Percentiles rank a stretch among this genome's conserved stretches.
Conservation (phyloP, 495 filamentous ascomycete species). For the Aspergillus sparsus region DNA sequence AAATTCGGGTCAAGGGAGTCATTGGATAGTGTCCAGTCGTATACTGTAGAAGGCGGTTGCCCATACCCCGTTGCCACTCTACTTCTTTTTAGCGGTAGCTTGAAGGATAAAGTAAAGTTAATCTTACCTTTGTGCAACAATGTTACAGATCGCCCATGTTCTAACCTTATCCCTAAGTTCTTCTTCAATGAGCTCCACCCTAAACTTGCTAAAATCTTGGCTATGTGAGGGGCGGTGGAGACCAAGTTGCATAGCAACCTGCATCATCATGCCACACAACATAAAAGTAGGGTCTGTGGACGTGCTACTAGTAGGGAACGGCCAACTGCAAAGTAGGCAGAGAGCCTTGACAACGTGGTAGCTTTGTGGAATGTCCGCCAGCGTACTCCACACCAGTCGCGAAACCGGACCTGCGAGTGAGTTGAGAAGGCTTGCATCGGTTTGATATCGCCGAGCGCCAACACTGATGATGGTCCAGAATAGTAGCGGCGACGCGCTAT, state of each 20-base stretch:
- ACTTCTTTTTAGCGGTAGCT: background rate
- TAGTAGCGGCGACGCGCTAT: slow-evolving; percentile 69
- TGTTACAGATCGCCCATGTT: slow-evolving; percentile 92
- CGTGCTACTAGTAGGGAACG: slow-evolving; percentile 82
- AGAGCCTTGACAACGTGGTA: slow-evolving; percentile 92
- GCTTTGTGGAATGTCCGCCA: slow-evolving; percentile 79
- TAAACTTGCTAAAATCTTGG: slow-evolving; percentile 84
- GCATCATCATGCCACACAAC: slow-evolving; percentile 87
- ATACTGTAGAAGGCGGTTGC: slow-evolving; percentile 83
- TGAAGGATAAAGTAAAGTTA: background rate
- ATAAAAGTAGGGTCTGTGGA: slow-evolving; percentile 89
- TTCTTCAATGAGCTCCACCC: slow-evolving; percentile 79
- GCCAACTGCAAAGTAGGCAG: slow-evolving; percentile 88
- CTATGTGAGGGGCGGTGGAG: slow-evolving; percentile 87
- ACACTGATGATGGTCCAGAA: slow-evolving; percentile 88
- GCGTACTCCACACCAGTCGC: slow-evolving; percentile 75
- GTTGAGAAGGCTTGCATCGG: slow-evolving; percentile 65
- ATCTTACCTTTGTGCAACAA: slow-evolving; percentile 76
- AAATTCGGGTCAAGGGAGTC: slow-evolving; percentile 65
- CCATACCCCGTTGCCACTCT: slow-evolving; percentile 88
- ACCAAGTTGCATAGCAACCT: slow-evolving; percentile 86
- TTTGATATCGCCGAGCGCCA: slow-evolving; percentile 71
- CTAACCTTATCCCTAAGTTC: slow-evolving; percentile 82
- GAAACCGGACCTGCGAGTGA: slow-evolving; percentile 71
- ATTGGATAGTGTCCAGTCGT: slow-evolving; percentile 78